A percentile compares a stretch with the other conserved stretches of the same genome.
These are phyloP conservation scores for Neoarthrinium moseri DNA, from an alignment of 2,329 filamentous ascomycete genomes.

Conservation along the genomic window DNA sequence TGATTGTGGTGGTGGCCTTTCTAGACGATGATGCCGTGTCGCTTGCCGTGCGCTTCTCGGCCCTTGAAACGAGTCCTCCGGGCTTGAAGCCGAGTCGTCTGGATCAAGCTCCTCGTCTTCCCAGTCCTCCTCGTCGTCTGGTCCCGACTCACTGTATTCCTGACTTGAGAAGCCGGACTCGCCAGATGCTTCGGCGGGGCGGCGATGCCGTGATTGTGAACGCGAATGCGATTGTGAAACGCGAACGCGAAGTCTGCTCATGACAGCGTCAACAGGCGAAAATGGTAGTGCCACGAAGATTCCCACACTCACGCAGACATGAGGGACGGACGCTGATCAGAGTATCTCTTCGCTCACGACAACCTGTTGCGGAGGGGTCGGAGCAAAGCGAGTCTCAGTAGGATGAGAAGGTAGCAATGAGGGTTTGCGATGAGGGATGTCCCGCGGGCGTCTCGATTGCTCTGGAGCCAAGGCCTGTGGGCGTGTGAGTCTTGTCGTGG, in stretches of 20 bases:
- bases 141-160: slow-evolving; percentile 24
- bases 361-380: slow-evolving; percentile 41
- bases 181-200: not conserved
- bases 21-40: slow-evolving; percentile 34
- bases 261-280: not conserved
- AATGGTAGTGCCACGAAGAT: not conserved
- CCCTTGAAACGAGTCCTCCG: slow-evolving; percentile 24
- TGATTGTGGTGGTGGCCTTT: slow-evolving; percentile 22
- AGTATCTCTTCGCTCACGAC: slow-evolving; percentile 46
- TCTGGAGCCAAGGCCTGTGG: too few relatives aligned
- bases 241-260: not conserved
- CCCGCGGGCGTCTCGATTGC: too few relatives aligned
- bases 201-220: not conserved
- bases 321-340: slow-evolving; percentile 29
- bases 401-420: too few relatives aligned
- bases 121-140: slow-evolving; percentile 30
- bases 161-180: slow-evolving; percentile 33
- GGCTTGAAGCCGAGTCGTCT: slow-evolving; percentile 57
- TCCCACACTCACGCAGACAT: not conserved
- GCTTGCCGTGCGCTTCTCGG: slow-evolving; percentile 32
- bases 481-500: too few relatives aligned
- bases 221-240: slow-evolving; percentile 1
- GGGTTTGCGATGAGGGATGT: too few relatives aligned
- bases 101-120: slow-evolving; percentile 53
- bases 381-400: slow-evolving; percentile 37